phyloP scores from a whole-genome alignment of 768 basidiomycete species.

The Pilatotrama ljubarskyi region DNA sequence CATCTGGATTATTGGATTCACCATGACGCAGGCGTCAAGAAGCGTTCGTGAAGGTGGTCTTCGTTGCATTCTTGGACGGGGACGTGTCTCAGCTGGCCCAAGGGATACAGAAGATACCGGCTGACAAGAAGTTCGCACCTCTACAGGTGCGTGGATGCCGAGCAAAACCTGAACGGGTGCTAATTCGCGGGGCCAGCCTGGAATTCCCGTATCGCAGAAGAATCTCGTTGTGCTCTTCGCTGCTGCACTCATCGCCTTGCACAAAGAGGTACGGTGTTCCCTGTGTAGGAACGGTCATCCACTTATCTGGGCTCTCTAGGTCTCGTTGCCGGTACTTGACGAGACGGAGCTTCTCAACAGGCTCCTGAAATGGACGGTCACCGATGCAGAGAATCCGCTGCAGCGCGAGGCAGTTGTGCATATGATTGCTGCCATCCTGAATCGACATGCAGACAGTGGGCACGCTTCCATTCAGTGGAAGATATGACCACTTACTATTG shows the following conservation, averaged over 20 bases:
- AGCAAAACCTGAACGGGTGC: not conserved
- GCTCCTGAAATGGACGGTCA: constrained; percentile 62
- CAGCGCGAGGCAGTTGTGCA: constrained; percentile 60
- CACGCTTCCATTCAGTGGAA: not conserved
- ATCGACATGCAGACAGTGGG: constrained; percentile 74
- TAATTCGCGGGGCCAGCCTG: constrained; percentile 38
- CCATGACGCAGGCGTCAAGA: constrained; percentile 59
- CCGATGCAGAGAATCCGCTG: constrained; percentile 43
- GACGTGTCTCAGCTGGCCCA: constrained; percentile 51
- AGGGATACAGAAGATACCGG: constrained; percentile 53
- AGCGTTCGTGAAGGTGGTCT: constrained; percentile 49
- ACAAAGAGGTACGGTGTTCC: constrained; percentile 56
- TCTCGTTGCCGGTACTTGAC: constrained; percentile 49
- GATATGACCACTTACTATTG: too few species aligned
- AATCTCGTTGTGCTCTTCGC: constrained; percentile 69
- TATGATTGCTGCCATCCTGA: constrained; percentile 67
- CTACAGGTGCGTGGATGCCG: constrained; percentile 44
- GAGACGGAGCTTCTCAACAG: constrained; percentile 51
- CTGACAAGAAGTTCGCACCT: constrained; percentile 44
- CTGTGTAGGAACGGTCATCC: not conserved
- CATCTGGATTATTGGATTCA: not conserved
- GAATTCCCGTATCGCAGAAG: constrained; percentile 50
- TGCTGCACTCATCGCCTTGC: constrained; percentile 61
- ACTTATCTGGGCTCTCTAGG: constrained; percentile 38
- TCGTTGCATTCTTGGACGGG: constrained; percentile 58